phyloP scores from a whole-genome alignment of 495 filamentous ascomycete genomes.

The Aspergillus heteromorphus region DNA sequence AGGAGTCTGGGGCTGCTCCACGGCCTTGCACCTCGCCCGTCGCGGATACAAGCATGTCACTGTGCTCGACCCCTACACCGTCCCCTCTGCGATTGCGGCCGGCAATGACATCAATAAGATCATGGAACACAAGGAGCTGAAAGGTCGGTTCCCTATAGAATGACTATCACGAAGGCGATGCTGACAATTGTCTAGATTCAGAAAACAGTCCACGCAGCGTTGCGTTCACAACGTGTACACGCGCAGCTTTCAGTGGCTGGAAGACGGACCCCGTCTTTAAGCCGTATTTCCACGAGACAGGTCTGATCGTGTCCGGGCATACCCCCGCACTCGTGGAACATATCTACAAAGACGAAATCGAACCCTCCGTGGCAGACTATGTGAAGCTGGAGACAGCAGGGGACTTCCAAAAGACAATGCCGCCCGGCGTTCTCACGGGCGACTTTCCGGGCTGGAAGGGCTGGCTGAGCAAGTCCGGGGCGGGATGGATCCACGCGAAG shows the following conservation, averaged over 20 bases:
- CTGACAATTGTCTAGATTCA: no score
- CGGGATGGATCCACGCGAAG: slow-evolving; percentile 48
- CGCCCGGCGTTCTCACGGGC: slow-evolving; percentile 44
- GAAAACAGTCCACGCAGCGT: slow-evolving; percentile 28
- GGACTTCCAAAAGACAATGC: slow-evolving; percentile 48
- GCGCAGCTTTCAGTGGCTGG: slow-evolving; percentile 41
- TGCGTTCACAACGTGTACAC: slow-evolving; percentile 30
- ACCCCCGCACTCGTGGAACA: slow-evolving; percentile 31
- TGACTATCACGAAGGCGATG: no score
- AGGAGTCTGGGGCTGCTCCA: slow-evolving; percentile 49
- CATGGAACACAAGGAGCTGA: slow-evolving; percentile 42
- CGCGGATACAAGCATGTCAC: slow-evolving; percentile 43
- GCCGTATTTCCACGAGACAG: slow-evolving; percentile 46
- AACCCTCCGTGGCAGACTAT: slow-evolving; percentile 23
- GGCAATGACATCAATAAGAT: slow-evolving; percentile 56
- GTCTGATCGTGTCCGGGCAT: slow-evolving; percentile 41
- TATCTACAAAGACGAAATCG: slow-evolving; percentile 30
- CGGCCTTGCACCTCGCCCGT: slow-evolving; percentile 46
- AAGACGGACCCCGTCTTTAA: slow-evolving; percentile 42
- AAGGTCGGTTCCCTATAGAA: slow-evolving; percentile 23
- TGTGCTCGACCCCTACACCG: slow-evolving; percentile 39
- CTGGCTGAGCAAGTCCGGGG: slow-evolving; percentile 34
- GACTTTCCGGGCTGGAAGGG: slow-evolving; percentile 48
- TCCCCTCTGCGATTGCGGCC: slow-evolving; percentile 48
- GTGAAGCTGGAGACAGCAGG: slow-evolving; percentile 27